phyloP scores from a whole-genome alignment of 148 eudicot genomes.

The Limonium bicolor region DNA sequence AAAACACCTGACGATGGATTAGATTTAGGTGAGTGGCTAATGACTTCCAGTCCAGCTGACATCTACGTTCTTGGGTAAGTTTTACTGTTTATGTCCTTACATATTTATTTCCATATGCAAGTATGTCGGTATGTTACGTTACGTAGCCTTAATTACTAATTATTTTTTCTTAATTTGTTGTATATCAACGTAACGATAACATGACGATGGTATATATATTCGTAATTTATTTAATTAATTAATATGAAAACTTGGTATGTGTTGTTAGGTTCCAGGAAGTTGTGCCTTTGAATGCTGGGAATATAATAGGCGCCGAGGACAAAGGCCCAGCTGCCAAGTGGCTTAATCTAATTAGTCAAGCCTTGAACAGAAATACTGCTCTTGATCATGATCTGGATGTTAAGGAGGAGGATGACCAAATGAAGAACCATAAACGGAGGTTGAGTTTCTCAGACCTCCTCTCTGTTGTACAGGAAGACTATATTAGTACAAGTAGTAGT shows the following conservation, averaged over 20 bases:
- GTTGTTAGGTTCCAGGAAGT: conserved; percentile 51
- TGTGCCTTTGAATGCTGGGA: conserved; percentile 63
- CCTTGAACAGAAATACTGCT: conserved; percentile 14
- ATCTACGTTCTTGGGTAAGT: conserved; percentile 62
- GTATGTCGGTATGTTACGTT: not conserved
- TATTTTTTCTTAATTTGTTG: not conserved
- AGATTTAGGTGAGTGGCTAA: conserved; percentile 39
- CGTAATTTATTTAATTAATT: not conserved
- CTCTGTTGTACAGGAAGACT: conserved; percentile 19
- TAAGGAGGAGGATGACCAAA: conserved; percentile 1
- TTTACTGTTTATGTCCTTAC: not conserved
- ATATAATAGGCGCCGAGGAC: conserved; percentile 54
- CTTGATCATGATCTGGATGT: conserved; percentile 2
- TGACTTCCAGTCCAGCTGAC: conserved; percentile 36
- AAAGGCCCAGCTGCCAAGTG: conserved; percentile 45
- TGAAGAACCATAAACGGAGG: conserved; percentile 11
- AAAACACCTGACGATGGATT: conserved; percentile 37
- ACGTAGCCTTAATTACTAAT: not conserved
- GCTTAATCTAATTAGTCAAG: conserved; percentile 35
- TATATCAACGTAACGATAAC: not conserved
- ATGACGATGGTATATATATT: not conserved
- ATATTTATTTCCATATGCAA: not conserved
- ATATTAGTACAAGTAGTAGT: not conserved
- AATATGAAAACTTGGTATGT: not conserved
- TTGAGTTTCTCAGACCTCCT: conserved; percentile 34